A percentile compares a stretch with the other conserved stretches of the same genome.
phyloP scores from a whole-genome alignment of 148 eudicot species.

The Silene latifolia region DNA sequence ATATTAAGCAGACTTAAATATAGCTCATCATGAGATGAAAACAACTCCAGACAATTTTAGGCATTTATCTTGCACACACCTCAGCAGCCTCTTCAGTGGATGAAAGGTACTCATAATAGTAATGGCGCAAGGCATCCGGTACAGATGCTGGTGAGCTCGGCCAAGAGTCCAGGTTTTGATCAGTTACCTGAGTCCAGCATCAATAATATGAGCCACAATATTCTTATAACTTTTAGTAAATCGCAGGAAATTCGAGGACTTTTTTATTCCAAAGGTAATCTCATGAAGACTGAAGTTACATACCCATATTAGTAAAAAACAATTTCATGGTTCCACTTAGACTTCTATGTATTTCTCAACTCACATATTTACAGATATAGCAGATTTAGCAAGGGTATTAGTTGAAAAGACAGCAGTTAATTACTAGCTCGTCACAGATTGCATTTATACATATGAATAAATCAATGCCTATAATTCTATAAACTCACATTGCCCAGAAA shows the following conservation, averaged over 20 bases:
- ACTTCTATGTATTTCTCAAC: not conserved
- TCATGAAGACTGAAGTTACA: not conserved
- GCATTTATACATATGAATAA: not conserved
- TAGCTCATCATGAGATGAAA: conserved; percentile 3
- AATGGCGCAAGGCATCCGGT: conserved; percentile 90
- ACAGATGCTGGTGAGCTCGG: conserved; percentile 83
- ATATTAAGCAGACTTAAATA: conserved; percentile 1
- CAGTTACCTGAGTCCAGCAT: conserved; percentile 65
- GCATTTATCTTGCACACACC: conserved; percentile 42
- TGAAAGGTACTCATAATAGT: conserved; percentile 90
- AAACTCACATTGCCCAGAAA: not conserved
- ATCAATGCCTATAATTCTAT: not conserved
- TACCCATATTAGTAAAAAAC: not conserved
- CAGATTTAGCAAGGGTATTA: not conserved
- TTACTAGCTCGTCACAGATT: conserved; percentile 7
- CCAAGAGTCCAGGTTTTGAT: conserved; percentile 90
- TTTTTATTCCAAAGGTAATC: not conserved
- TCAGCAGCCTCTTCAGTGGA: conserved; percentile 94
- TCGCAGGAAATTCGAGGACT: not conserved
- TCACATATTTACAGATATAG: not conserved
- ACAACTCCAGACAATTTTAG: not conserved
- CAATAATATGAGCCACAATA: conserved; percentile 1
- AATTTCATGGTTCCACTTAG: not conserved
- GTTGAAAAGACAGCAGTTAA: not conserved
- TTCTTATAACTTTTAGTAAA: not conserved